Conservation (phyloP, 208 protist species). For the Crithidia expoeki region DNA sequence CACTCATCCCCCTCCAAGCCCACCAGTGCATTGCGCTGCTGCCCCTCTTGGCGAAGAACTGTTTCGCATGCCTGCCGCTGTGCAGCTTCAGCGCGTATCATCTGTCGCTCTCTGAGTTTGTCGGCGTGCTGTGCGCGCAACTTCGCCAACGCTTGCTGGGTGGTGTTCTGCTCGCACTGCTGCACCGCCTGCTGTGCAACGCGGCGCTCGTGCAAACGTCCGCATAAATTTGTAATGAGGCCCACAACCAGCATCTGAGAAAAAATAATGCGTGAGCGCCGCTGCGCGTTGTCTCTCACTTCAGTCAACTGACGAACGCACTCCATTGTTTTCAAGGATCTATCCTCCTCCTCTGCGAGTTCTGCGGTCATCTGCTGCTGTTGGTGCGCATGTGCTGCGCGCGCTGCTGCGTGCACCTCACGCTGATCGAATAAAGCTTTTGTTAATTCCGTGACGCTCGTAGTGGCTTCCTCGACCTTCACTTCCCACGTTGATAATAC, state of each 20-base stretch:
- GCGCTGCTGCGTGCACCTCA: neutral
- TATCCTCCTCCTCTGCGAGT: neutral
- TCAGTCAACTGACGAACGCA: neutral
- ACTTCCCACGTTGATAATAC: constrained; percentile 3
- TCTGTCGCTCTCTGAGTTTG: constrained; percentile 5
- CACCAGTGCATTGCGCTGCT: constrained; percentile 36
- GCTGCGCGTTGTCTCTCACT: neutral
- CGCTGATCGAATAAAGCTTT: neutral
- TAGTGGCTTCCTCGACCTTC: neutral
- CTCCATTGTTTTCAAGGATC: neutral
- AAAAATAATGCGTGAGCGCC: neutral
- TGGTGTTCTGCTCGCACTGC: constrained; percentile 13
- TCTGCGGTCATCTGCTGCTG: neutral
- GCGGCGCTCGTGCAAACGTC: neutral
- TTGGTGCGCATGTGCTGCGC: neutral
- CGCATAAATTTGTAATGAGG: constrained; percentile 4
- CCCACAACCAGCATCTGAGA: constrained; percentile 8
- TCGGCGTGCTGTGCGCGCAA: constrained; percentile 31
- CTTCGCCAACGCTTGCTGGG: constrained; percentile 21
- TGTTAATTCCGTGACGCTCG: neutral
- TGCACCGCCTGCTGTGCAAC: constrained; percentile 1
- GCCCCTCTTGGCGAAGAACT: constrained; percentile 4
- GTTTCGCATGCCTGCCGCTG: neutral
- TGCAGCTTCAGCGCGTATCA: constrained; percentile 17
- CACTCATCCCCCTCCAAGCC: constrained; percentile 60